Conservation (phyloP, 805 yeast genomes). For the Candida tammaniensis region DNA sequence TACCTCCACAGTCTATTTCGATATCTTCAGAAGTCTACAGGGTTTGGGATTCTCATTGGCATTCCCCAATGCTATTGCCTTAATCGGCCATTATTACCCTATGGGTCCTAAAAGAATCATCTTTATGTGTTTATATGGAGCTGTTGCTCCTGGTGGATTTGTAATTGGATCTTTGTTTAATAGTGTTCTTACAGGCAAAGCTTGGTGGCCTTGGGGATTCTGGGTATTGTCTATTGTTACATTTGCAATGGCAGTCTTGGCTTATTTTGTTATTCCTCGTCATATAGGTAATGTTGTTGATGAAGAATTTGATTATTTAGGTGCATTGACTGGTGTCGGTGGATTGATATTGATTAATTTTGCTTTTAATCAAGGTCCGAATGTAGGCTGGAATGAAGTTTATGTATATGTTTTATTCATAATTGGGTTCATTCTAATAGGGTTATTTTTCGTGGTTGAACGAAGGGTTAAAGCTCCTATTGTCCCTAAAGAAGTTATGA, state of each 20-base stretch:
- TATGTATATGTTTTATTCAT: conserved; percentile 59
- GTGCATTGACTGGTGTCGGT: conserved; percentile 50
- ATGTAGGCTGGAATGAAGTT: conserved; percentile 63
- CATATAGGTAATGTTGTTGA: conserved; percentile 18
- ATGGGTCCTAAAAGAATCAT: conserved; percentile 18
- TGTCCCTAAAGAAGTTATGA: conserved; percentile 49
- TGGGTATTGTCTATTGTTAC: conserved; percentile 27
- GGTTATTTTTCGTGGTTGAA: conserved; percentile 49
- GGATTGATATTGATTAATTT: conserved; percentile 66
- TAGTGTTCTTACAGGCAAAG: conserved; percentile 21
- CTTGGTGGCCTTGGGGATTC: conserved; percentile 37
- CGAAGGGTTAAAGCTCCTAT: conserved; percentile 48
- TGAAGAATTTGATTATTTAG: conserved; percentile 24
- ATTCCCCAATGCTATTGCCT: conserved; percentile 33
- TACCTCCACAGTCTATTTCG: conserved; percentile 22
- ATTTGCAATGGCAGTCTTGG: conserved; percentile 14
- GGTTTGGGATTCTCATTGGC: conserved; percentile 35
- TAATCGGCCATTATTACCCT: conserved; percentile 31
- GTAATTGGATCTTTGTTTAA: conserved; percentile 26
- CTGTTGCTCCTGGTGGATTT: conserved; percentile 35
- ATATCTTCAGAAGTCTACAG: conserved; percentile 29
- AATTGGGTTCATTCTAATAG: conserved; percentile 43
- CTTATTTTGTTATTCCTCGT: conserved; percentile 25
- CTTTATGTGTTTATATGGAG: conserved; percentile 29
- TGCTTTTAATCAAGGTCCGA: conserved; percentile 76